A percentile compares a stretch with the other conserved stretches of the same genome.
phyloP scores from a whole-genome alignment of 495 filamentous ascomycete species.

The Penicillium canariense region DNA sequence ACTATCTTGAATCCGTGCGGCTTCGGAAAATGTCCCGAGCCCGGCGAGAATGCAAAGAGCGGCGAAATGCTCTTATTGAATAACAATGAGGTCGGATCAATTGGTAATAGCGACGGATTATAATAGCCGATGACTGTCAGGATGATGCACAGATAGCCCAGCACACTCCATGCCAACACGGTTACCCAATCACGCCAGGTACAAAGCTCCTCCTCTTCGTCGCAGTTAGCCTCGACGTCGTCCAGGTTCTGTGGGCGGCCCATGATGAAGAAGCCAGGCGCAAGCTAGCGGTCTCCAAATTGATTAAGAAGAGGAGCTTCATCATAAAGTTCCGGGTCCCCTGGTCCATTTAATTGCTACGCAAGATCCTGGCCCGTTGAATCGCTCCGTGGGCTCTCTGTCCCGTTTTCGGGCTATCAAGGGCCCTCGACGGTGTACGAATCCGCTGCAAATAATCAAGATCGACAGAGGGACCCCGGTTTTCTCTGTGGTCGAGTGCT shows the following conservation, averaged over 20 bases:
- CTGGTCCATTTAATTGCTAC: slow-evolving; percentile 15
- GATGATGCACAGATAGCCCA: slow-evolving; percentile 30
- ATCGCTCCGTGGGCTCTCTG: neutral
- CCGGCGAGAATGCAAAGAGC: slow-evolving; percentile 34
- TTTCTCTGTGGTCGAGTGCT: neutral
- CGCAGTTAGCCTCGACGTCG: slow-evolving; percentile 23
- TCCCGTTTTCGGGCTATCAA: slow-evolving; percentile 21
- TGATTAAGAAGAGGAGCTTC: neutral
- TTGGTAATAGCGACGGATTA: slow-evolving; percentile 21
- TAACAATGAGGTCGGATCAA: slow-evolving; percentile 23
- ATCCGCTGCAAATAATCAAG: slow-evolving; percentile 7
- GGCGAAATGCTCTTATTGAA: slow-evolving; percentile 27
- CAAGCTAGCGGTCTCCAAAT: neutral
- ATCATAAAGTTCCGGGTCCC: neutral
- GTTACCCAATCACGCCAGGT: slow-evolving; percentile 24
- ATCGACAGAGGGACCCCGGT: slow-evolving; percentile 5
- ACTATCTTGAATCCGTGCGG: slow-evolving; percentile 44
- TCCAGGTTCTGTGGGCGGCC: slow-evolving; percentile 11
- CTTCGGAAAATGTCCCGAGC: slow-evolving; percentile 36
- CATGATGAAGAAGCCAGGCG: slow-evolving; percentile 20
- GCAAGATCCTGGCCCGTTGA: neutral
- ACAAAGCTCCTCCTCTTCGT: slow-evolving; percentile 6
- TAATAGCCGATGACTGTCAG: slow-evolving; percentile 22
- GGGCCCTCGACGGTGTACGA: neutral
- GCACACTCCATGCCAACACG: slow-evolving; percentile 23